Percentiles rank a stretch among this genome's conserved stretches.
Evolutionary conservation across 2,329 filamentous ascomycete genomes (phyloP).

Genomic region (Dactylellina sp.): DNA sequence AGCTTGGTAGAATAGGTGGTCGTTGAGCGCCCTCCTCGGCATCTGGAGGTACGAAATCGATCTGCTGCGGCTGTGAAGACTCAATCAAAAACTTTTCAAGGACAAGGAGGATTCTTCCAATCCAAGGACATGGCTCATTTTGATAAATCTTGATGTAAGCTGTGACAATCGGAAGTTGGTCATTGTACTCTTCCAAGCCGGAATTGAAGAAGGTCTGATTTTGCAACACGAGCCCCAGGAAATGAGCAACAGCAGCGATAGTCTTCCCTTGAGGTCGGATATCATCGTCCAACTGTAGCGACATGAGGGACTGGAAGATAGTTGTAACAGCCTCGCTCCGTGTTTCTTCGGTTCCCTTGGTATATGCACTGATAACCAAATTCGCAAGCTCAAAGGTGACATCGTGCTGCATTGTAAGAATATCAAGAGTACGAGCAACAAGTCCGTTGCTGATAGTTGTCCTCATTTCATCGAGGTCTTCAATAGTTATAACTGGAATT

Average conservation of each 20-base stretch:
- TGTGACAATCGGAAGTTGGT: slow-evolving; percentile 80
- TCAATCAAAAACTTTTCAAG: slow-evolving; percentile 90
- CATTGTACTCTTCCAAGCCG: slow-evolving; percentile 78
- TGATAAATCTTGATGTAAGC: slow-evolving; percentile 79
- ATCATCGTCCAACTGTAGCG: slow-evolving; percentile 72
- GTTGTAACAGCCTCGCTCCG: slow-evolving; percentile 83
- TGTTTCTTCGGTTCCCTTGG: slow-evolving; percentile 71
- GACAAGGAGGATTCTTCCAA: slow-evolving; percentile 88
- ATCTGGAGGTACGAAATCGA: slow-evolving; percentile 64
- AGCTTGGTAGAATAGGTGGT: slow-evolving; percentile 69
- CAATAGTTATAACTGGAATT: slow-evolving; percentile 70
- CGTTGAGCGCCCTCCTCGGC: slow-evolving; percentile 66
- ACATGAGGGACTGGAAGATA: slow-evolving; percentile 84
- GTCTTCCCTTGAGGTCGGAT: slow-evolving; percentile 69
- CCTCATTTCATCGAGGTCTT: slow-evolving; percentile 82
- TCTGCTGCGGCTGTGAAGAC: slow-evolving; percentile 77
- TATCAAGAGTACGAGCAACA: slow-evolving; percentile 89
- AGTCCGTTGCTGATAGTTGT: slow-evolving; percentile 78
- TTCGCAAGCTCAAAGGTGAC: slow-evolving; percentile 92
- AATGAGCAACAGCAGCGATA: slow-evolving; percentile 89
- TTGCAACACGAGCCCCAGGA: slow-evolving; percentile 87
- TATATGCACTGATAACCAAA: slow-evolving; percentile 79
- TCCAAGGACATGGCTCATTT: slow-evolving; percentile 89
- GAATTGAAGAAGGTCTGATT: slow-evolving; percentile 82
- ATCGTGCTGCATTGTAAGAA: slow-evolving; percentile 86